A percentile compares a stretch with the other conserved stretches of the same genome.
Conservation (phyloP, 2,329 filamentous ascomycete genomes). For the Penicillium sp. region DNA sequence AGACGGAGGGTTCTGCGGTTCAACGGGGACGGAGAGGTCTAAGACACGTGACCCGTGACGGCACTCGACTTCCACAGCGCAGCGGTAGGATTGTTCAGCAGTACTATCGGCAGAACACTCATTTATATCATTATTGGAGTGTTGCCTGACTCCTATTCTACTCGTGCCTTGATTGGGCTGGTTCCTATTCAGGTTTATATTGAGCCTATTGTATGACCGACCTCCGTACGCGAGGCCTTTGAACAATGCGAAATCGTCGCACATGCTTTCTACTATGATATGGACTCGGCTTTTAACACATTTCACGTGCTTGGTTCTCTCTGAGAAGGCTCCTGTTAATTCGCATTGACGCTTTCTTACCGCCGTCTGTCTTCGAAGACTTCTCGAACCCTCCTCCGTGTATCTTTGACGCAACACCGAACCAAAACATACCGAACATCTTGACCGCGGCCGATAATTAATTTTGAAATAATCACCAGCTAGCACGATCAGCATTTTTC, state of each 20-base stretch:
- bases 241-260: conserved; percentile 7
- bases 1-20: conserved; percentile 8
- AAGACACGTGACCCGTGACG: conserved; percentile 6
- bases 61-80: conserved; percentile 3
- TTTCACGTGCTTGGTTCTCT: background rate
- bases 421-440: background rate
- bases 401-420: background rate
- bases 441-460: background rate
- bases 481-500: background rate
- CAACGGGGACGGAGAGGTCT: conserved; percentile 3
- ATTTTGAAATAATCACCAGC: background rate
- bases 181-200: conserved; percentile 4
- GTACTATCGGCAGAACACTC: background rate
- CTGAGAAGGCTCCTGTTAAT: background rate
- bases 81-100: background rate
- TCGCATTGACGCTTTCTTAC: background rate
- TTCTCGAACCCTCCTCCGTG: background rate
- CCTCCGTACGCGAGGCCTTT: background rate
- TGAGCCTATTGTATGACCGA: background rate
- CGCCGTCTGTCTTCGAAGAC: background rate
- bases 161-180: background rate
- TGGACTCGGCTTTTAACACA: background rate
- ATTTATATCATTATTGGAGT: background rate
- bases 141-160: background rate
- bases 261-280: conserved; percentile 1